Base-by-base conservation (phyloP, 1,284 basidiomycete species). In the Sphaerobolus stellatus region DNA sequence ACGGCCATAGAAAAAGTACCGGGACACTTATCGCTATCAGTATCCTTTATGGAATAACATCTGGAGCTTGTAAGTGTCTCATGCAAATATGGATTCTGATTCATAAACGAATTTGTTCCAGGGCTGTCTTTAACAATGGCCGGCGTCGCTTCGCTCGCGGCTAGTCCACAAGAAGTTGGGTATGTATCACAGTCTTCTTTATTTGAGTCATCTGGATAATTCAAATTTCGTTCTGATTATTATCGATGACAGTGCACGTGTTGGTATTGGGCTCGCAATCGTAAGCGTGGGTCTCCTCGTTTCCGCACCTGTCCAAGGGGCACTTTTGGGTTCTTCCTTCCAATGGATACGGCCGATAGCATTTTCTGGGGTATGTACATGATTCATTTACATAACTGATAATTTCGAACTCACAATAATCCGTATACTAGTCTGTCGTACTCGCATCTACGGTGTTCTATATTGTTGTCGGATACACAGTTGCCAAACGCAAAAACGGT, bases 311-410 rank as follows among this genome's bases (percentile, higher is more conserved):
- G 25, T 49, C 14, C 28, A 30, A 30, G 47, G 47, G 5, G 47
- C 47, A 33, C 30, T 49, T 30, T 34, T 49, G 6, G n/a, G n/a
- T 18, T 38, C 27, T 3, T n/a, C 16, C n/a, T 38, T 49, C 18
- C 31, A 33, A 14, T 49, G 47, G 47, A 16, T 38, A 49, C 27
- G 31, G 6, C 3, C 47, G n/a, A 20, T 49, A n/a, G 47, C 47
- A 3, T 49, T 49, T 34, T 49, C 47, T 7, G 47, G 47, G 25
- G 47, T 49, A 27, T 9, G 28, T 45, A 14, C 41, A 14, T 22
- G 22, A 11, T 16, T 16, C 20, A 20, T 13, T 45, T 38, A 16
- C 36, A 16, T 38, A n/a, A 11, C 33, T 13, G 11, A 36, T 13
- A 36, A 38, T 3, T 3, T 38, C 22, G 3, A 3, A 38, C 36